Base-by-base conservation (phyloP, 2,329 filamentous ascomycete species). In the Calonectria henricotiae region DNA sequence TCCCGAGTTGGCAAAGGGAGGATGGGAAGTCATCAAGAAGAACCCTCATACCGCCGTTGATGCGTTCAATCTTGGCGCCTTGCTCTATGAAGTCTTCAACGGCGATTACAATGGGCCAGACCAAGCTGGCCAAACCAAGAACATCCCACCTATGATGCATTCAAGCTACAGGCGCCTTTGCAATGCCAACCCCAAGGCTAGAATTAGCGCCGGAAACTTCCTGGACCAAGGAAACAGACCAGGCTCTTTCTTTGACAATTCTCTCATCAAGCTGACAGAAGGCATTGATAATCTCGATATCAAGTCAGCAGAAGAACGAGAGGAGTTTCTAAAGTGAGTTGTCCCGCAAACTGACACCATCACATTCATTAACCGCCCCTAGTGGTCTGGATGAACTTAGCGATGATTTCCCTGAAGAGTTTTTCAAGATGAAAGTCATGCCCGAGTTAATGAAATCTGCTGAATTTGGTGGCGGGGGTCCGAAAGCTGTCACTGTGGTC, bases 391-490 rank as follows among this genome's bases (percentile, higher is more conserved):
- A 97, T 74, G 88, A 93, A 70, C 88, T 98, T 5, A 93, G 94
- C 0, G 94, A 98, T 75, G 95, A 99, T 81, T 98, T 98, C 71
- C 96, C 96, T 0, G 96, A 98, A 79, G 96, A 98, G 70, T 99
- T 98, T 82, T 98, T 98, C 87, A 97, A 97, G 80, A 93, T 97
- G 88, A 99, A 98, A 79, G 91, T 99, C 4, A 87, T 99, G 9
- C 96, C 96, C 0, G 96, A 99, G 80, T 86, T 99, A 35, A 88
- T 99, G n/a, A 99, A 98, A 80, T 98, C 95, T 0, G 95, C 98
- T n/a, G 96, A 99, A 79, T 99, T 98, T 81, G 96, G 96, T 8
- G 96, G 96, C 12, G 96, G 96, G 32, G 96, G 96, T 0, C 94
- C 96, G 0, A 97, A 97, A 79, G 95, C 97, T 0, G 93, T 99